A percentile compares a stretch with the other conserved stretches of the same genome.
These are phyloP conservation scores for Colletotrichum siamense DNA, from an alignment of 2,329 filamentous ascomycete species.

Conservation along the genomic window DNA sequence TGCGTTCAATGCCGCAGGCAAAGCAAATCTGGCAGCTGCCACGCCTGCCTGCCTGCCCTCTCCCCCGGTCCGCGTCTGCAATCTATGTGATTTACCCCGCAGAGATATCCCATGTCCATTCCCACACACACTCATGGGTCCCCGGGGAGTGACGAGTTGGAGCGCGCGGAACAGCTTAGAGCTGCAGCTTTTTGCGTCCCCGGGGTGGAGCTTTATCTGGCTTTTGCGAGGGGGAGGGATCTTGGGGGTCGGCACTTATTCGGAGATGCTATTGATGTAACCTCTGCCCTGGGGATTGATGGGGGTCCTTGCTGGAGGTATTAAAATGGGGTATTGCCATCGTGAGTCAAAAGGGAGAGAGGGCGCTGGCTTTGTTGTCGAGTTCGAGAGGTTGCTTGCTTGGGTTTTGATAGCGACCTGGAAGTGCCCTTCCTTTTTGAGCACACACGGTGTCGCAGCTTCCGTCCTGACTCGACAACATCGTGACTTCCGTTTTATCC, in stretches of 20 bases:
- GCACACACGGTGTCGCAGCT: not conserved
- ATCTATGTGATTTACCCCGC: constrained; percentile 6
- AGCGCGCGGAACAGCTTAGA: not conserved
- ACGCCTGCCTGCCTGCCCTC: not conserved
- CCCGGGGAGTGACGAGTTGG: not conserved
- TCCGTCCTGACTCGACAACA: not conserved
- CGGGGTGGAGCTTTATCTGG: not conserved
- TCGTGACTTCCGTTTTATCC: not conserved
- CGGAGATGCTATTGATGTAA: not conserved
- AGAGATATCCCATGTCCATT: not conserved
- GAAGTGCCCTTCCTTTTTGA: not conserved
- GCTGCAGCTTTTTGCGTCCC: not conserved
- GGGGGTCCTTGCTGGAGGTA: not conserved
- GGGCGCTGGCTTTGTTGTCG: not conserved
- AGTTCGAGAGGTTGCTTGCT: fast-evolving
- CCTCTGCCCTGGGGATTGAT: not conserved
- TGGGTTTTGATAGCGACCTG: not conserved
- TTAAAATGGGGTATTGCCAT: not conserved
- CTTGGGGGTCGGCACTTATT: not conserved
- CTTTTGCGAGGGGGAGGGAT: not conserved
- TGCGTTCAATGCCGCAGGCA: not conserved
- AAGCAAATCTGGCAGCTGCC: not conserved
- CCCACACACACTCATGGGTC: not conserved
- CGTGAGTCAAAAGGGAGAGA: not conserved
- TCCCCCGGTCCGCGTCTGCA: not conserved